Conservation (phyloP, 441 rosid species). For the Biscutella auriculata region DNA sequence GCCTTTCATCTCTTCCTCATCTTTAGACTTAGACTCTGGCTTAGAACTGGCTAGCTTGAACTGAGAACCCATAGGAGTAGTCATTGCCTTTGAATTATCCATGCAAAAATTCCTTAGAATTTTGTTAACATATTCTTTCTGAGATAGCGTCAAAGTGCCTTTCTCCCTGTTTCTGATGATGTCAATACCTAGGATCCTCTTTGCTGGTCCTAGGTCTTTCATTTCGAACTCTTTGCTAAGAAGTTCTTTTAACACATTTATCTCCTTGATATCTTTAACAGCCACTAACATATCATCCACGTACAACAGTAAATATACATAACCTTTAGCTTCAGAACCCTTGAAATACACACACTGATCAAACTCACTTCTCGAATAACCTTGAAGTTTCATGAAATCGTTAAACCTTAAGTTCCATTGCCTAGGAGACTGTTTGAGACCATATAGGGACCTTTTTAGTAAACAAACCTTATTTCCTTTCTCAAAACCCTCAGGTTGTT, state of each 20-base stretch:
- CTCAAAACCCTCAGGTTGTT: neutral
- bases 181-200: neutral
- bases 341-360: neutral
- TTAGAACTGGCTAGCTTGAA: neutral
- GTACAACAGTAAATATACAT: neutral
- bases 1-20: neutral
- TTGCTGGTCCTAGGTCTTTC: neutral
- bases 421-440: neutral
- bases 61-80: neutral
- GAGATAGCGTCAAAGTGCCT: neutral
- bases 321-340: fast-evolving
- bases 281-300: neutral
- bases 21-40: neutral
- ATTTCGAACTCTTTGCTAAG: neutral
- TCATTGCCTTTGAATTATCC: neutral
- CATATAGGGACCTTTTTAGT: neutral
- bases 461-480: neutral
- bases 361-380: neutral
- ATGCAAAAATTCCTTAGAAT: neutral
- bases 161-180: neutral
- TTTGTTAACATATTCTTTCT: neutral
- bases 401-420: neutral
- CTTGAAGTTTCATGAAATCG: neutral
- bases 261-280: neutral
- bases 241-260: neutral